Evolutionary conservation across 805 yeast species (phyloP).

Genomic region (Candida sanyiensis): DNA sequence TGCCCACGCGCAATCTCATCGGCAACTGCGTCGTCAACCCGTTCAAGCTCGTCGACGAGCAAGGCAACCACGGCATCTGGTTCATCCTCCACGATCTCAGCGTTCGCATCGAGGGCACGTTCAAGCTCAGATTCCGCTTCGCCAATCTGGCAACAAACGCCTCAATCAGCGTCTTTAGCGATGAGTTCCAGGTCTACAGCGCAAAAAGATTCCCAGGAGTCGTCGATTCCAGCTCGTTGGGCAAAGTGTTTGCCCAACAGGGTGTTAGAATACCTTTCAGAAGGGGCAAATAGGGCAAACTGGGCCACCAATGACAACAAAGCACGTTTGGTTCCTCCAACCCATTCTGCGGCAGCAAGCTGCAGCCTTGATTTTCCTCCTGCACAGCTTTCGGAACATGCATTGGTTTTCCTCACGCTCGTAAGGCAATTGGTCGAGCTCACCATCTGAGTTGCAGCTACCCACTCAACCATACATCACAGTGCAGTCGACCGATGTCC

Average conservation of each 20-base stretch:
- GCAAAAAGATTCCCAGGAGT: conserved; percentile 44
- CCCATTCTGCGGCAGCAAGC: too few relatives aligned
- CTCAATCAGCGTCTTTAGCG: conserved; percentile 25
- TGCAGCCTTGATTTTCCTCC: too few relatives aligned
- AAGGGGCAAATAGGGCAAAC: conserved; percentile 24
- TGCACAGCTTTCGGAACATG: too few relatives aligned
- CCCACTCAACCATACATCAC: too few relatives aligned
- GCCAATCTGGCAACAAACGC: conserved; percentile 26
- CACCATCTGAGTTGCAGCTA: too few relatives aligned
- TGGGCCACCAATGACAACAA: too few relatives aligned
- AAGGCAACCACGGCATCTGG: conserved; percentile 35
- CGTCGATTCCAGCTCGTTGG: conserved; percentile 34
- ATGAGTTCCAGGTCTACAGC: conserved; percentile 33
- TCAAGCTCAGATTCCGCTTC: conserved; percentile 33
- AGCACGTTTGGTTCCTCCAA: too few relatives aligned
- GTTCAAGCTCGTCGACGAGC: conserved; percentile 32
- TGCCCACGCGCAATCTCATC: conserved; percentile 34
- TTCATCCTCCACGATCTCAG: conserved; percentile 37
- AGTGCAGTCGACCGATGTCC: too few relatives aligned
- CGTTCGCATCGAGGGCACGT: conserved; percentile 38
- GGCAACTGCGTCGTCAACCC: conserved; percentile 37
- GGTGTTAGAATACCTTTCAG: conserved; percentile 39
- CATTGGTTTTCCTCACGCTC: too few relatives aligned
- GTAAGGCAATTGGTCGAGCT: too few relatives aligned
- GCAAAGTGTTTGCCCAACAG: conserved; percentile 37